These are phyloP conservation scores for Pythium brachiatum DNA, from an alignment of 352 stramenopile species.

Conservation along the genomic window DNA sequence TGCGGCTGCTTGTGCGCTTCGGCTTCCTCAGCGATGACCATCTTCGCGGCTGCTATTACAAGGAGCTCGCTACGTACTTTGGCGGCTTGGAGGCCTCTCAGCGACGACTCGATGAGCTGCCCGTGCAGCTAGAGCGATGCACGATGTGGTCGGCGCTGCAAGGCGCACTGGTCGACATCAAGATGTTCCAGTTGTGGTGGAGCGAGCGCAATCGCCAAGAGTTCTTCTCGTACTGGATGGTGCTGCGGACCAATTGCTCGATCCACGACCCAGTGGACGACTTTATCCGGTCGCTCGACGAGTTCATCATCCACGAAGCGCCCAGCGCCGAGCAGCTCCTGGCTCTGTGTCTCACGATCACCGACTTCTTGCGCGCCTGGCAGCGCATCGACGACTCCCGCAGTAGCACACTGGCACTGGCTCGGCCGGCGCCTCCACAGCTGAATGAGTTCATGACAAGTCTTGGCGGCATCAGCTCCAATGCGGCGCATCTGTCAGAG, in stretches of 20 bases:
- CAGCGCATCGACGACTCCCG: constrained; percentile 44
- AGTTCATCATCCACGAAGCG: constrained; percentile 61
- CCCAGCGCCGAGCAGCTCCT: constrained; percentile 65
- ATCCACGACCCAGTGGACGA: constrained; percentile 77
- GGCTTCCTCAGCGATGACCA: constrained; percentile 68
- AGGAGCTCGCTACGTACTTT: constrained; percentile 73
- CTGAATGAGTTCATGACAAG: constrained; percentile 73
- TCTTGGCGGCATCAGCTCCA: constrained; percentile 54
- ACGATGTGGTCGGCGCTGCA: constrained; percentile 64
- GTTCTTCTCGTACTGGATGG: constrained; percentile 79
- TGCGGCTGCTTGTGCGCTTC: constrained; percentile 66
- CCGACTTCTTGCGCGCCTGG: constrained; percentile 73
- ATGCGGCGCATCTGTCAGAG: constrained; percentile 39
- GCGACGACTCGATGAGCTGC: constrained; percentile 73
- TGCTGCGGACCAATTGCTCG: constrained; percentile 56
- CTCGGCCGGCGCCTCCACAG: constrained; percentile 33
- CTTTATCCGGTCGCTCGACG: constrained; percentile 75
- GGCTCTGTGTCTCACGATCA: constrained; percentile 72
- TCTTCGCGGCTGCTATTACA: constrained; percentile 67
- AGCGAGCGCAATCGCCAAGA: constrained; percentile 74
- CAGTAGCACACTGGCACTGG: constrained; percentile 14
- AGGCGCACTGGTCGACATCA: constrained; percentile 73
- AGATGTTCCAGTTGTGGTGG: constrained; percentile 88
- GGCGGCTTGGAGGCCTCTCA: constrained; percentile 65
- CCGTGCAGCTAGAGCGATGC: constrained; percentile 77